These are phyloP conservation scores for Eucalyptus cloeziana DNA, from an alignment of 345 rosid species.

Conservation along the genomic window DNA sequence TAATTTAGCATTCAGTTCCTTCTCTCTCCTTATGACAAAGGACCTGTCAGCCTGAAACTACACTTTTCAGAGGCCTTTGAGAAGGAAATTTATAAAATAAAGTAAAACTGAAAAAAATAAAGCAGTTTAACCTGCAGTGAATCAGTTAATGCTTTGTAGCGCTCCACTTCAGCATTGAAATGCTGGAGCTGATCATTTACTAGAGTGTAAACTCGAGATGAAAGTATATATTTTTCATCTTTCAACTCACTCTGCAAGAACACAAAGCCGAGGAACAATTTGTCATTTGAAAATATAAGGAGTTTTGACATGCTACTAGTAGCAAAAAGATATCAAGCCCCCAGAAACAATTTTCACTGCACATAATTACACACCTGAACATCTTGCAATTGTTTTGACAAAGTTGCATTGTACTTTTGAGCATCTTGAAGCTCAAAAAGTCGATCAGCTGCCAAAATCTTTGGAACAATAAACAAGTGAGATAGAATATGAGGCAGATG, in stretches of 20 bases:
- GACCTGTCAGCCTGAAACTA: constrained; percentile 70
- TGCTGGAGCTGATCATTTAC: constrained; percentile 77
- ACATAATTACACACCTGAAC: constrained; percentile 42
- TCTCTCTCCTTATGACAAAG: constrained; percentile 61
- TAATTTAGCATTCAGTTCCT: constrained; percentile 51
- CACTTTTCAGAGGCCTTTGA: constrained; percentile 6
- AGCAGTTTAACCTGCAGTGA: constrained; percentile 55
- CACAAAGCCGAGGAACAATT: neutral
- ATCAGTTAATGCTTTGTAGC: constrained; percentile 48
- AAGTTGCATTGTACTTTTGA: constrained; percentile 43
- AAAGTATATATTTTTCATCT: constrained; percentile 67
- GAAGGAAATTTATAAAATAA: constrained; percentile 1
- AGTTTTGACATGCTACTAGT: neutral
- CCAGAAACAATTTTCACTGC: neutral
- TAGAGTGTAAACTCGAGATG: constrained; percentile 53
- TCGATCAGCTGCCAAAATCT: constrained; percentile 75
- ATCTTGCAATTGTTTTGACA: constrained; percentile 65
- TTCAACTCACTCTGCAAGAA: constrained; percentile 55
- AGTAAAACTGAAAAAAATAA: constrained; percentile 1
- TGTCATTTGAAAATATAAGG: neutral
- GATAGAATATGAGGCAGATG: neutral
- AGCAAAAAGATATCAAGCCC: neutral
- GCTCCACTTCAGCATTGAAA: constrained; percentile 65
- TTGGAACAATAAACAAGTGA: constrained; percentile 8
- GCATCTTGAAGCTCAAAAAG: constrained; percentile 79